Percentiles rank a stretch among this genome's conserved stretches.
phyloP scores from a whole-genome alignment of 352 stramenopile species.

The Phytophthora litchii region DNA sequence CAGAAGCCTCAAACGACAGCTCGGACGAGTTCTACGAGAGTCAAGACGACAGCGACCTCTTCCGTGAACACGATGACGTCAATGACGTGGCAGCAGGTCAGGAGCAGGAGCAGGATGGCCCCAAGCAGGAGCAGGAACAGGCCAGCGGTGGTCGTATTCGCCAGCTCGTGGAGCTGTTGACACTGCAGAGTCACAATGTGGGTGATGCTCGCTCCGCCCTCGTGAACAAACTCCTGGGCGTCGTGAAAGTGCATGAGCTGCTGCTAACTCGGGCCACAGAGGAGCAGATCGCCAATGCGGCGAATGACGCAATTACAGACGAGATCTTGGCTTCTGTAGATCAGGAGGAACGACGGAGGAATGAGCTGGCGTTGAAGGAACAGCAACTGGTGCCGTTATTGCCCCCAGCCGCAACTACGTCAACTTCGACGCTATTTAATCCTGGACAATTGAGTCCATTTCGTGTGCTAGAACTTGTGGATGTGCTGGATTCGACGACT shows the following conservation, averaged over 20 bases:
- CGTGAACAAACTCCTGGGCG: conserved; percentile 56
- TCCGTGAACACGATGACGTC: conserved; percentile 35
- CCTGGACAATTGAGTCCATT: conserved; percentile 53
- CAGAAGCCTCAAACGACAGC: conserved; percentile 13
- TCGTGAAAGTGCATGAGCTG: conserved; percentile 65
- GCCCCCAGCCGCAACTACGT: not conserved
- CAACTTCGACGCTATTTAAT: conserved; percentile 22
- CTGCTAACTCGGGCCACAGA: conserved; percentile 68
- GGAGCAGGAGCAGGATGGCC: conserved; percentile 10
- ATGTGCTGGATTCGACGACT: conserved; percentile 78
- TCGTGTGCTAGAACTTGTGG: conserved; percentile 74
- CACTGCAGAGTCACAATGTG: conserved; percentile 65
- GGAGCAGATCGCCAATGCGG: conserved; percentile 71
- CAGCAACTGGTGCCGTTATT: conserved; percentile 6
- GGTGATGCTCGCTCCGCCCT: conserved; percentile 56
- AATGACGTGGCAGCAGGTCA: conserved; percentile 3
- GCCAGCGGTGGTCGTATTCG: conserved; percentile 45
- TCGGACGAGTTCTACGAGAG: conserved; percentile 41
- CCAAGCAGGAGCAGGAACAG: conserved; percentile 15
- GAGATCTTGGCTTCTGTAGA: conserved; percentile 74
- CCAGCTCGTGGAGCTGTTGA: conserved; percentile 66
- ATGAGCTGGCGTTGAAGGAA: conserved; percentile 33
- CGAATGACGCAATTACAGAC: conserved; percentile 76
- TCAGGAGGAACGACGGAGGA: conserved; percentile 53
- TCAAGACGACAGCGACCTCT: conserved; percentile 43